Base-by-base conservation (phyloP, 2,329 filamentous ascomycete species). In the Taxawa tesnikishii region DNA sequence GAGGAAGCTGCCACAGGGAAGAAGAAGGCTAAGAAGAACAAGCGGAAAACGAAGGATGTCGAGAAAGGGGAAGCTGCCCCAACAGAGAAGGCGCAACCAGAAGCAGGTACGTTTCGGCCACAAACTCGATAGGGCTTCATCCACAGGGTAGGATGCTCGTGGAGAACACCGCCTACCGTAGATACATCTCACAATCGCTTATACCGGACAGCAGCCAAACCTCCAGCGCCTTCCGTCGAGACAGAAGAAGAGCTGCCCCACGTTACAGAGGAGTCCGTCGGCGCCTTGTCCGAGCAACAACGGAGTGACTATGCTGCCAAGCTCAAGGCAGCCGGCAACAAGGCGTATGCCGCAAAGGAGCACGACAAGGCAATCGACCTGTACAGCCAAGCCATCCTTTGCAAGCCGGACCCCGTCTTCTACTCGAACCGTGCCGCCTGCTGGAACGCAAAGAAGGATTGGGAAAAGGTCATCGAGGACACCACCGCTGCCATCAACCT, bases 391-490 rank as follows among this genome's bases (percentile, higher is more conserved):
- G 90, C 90, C 31, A 93, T 98, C 48, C 66, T 96, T 31, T 96
- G 90, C 79, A 93, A 90, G 65, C 80, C 87, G 36, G 90, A 98
- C 52, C 85, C 90, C 18, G 87, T 98, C 56, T 98, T 90, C 70
- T 98, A 92, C 71, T 96, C 90, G 42, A 98, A 98, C 70, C 81
- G 90, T 48, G 90, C 90, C 36, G 90, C 90, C 33, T 98, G 90
- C 70, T 92, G 85, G 66, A 96, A 94, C 56, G 85, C 90, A 44
- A 75, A 90, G 53, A 77, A 75, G 43, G 73, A 94, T 49, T 98
- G 88, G 85, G 80, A 92, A 30, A 88, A 90, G 67, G 90, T 96
- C 36, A 81, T 98, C 41, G 88, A 93, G 50, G 90, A 98, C 55
- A 96, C 90, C 35, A 94, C 83, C 18, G 88, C 90, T 33, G 90